Percentiles rank a stretch among this genome's conserved stretches.
These are phyloP conservation scores for Symbiotaphrina buchneri DNA, from an alignment of 495 filamentous ascomycete genomes.

Conservation along the genomic window DNA sequence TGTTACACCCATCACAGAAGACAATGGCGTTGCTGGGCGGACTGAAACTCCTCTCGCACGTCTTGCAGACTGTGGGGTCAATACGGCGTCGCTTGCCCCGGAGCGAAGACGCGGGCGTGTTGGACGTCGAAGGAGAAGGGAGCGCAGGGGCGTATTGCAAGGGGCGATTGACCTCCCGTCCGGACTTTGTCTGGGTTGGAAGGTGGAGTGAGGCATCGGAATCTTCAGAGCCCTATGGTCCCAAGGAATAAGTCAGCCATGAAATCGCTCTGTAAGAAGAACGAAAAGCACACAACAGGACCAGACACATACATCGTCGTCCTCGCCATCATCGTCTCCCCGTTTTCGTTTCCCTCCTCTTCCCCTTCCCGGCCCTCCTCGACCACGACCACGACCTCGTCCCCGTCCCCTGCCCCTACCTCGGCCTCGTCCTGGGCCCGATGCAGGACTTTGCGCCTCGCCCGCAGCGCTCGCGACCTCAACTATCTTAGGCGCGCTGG, in stretches of 20 bases:
- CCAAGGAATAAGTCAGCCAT: slow-evolving; percentile 5
- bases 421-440: slow-evolving; percentile 1
- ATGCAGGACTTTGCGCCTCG: too few relatives aligned
- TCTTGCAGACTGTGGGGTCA: slow-evolving; percentile 35
- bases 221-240: slow-evolving; percentile 15
- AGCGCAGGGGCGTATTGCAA: slow-evolving; percentile 39
- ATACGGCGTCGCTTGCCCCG: slow-evolving; percentile 11
- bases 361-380: slow-evolving; percentile 16
- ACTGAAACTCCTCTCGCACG: slow-evolving; percentile 57
- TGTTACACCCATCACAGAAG: slow-evolving; percentile 83
- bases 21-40: slow-evolving; percentile 70
- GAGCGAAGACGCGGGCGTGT: too few relatives aligned
- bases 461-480: not conserved
- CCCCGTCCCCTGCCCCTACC: slow-evolving; percentile 9
- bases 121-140: slow-evolving; percentile 13
- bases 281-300: not conserved
- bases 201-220: slow-evolving; percentile 26
- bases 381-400: slow-evolving; percentile 14
- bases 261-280: not conserved
- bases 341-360: slow-evolving; percentile 5
- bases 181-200: slow-evolving; percentile 59
- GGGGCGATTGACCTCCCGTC: slow-evolving; percentile 58
- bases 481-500: slow-evolving; percentile 5
- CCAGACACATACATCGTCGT: slow-evolving; percentile 4
- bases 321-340: slow-evolving; percentile 2